Conservation (phyloP, 169 alveolate species). For the Plasmodium yoelii region DNA sequence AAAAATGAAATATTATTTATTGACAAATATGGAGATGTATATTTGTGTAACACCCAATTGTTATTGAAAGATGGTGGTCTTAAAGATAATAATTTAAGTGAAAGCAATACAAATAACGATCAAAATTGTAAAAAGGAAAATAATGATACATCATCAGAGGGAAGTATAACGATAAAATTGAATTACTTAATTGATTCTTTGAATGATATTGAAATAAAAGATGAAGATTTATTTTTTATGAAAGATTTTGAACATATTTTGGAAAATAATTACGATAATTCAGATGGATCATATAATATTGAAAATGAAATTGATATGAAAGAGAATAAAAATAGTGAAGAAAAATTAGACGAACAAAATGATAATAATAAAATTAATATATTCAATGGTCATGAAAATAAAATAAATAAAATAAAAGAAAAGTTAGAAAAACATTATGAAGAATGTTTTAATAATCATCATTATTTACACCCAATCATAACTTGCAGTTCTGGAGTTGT, state of each 20-base stretch:
- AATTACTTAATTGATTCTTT: conserved; percentile 41
- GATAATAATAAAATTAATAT: conserved; percentile 13
- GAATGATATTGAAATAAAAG: conserved; percentile 56
- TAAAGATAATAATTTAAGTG: background rate
- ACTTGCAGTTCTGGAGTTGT: conserved; percentile 54
- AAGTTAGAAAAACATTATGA: conserved; percentile 31
- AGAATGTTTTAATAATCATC: conserved; percentile 42
- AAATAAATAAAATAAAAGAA: conserved; percentile 29
- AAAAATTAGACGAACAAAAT: background rate
- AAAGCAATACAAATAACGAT: background rate
- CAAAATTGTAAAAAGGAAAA: background rate
- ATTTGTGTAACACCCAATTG: conserved; percentile 17
- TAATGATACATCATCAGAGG: background rate
- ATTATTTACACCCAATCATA: conserved; percentile 18
- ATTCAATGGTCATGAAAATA: background rate
- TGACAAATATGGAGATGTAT: conserved; percentile 63
- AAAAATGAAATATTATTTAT: conserved; percentile 46
- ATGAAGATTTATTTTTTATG: conserved; percentile 72
- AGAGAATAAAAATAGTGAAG: background rate
- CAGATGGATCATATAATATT: background rate
- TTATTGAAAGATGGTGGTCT: background rate
- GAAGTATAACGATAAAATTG: background rate
- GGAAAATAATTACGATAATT: background rate
- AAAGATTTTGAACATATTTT: conserved; percentile 37
- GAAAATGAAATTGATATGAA: conserved; percentile 5